Evolutionary conservation across 495 filamentous ascomycete species (phyloP).

Genomic region (Cetradonia linearis): DNA sequence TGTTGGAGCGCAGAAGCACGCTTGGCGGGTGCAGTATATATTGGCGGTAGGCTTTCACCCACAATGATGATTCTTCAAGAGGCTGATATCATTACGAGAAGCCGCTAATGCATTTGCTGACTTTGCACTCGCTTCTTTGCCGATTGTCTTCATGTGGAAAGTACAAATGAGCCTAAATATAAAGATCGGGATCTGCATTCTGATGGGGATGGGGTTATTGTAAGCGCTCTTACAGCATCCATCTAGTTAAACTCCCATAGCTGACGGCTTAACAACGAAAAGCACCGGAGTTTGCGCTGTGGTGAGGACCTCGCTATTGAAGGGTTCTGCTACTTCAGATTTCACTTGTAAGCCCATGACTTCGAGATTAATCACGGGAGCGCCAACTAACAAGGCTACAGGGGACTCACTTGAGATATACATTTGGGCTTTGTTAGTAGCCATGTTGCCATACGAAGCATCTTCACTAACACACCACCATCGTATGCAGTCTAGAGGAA

Average conservation of each 20-base stretch:
- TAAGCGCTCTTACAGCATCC: neutral
- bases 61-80: too few species aligned
- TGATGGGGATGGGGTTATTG: neutral
- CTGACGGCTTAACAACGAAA: neutral
- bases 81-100: too few species aligned
- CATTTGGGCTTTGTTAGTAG: neutral
- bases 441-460: neutral
- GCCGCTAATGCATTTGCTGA: slow-evolving; percentile 33
- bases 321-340: neutral
- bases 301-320: neutral
- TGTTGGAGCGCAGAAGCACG: slow-evolving; percentile 34
- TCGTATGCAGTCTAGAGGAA: neutral
- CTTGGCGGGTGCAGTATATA: slow-evolving; percentile 34
- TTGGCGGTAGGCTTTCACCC: slow-evolving; percentile 25
- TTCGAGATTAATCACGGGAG: neutral
- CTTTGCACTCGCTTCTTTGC: slow-evolving; percentile 35
- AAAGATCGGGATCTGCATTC: neutral
- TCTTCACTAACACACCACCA: neutral
- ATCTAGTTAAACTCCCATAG: neutral
- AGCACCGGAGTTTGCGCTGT: neutral
- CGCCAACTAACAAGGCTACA: neutral
- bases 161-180: neutral
- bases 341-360: neutral
- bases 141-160: slow-evolving; percentile 14
- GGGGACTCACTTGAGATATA: neutral